Conservation (phyloP, 2,329 filamentous ascomycete genomes). For the Colletotrichum tropicicola region DNA sequence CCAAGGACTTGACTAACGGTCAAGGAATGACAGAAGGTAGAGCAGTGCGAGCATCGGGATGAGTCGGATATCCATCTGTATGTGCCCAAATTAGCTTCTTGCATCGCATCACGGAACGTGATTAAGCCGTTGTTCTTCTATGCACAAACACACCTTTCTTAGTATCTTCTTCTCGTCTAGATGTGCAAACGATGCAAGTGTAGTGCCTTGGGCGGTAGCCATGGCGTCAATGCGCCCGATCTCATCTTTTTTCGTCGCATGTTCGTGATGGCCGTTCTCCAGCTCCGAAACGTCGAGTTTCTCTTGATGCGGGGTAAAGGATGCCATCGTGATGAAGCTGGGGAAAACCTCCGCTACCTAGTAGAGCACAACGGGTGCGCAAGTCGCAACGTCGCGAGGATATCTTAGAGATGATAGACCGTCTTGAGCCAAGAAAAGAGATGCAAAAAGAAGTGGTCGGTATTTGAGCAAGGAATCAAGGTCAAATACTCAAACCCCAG, state of each 20-base stretch:
- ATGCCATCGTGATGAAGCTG: background rate
- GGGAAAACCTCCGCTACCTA: background rate
- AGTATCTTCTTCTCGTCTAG: slow-evolving; percentile 67
- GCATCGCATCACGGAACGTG: background rate
- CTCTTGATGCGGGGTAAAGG: background rate
- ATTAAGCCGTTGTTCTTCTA: too few relatives aligned
- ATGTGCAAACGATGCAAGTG: slow-evolving; percentile 39
- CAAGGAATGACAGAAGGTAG: slow-evolving; percentile 75
- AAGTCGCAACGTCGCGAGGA: background rate
- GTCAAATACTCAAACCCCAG: background rate
- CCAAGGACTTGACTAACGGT: slow-evolving; percentile 49
- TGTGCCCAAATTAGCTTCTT: background rate
- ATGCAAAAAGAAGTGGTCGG: background rate
- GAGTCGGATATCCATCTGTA: slow-evolving; percentile 59
- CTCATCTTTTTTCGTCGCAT: slow-evolving; percentile 3
- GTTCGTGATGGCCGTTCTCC: slow-evolving; percentile 1
- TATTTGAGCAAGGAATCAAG: background rate
- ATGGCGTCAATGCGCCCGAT: slow-evolving; percentile 4
- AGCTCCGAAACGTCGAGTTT: slow-evolving; percentile 21
- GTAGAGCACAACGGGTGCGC: background rate
- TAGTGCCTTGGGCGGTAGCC: background rate
- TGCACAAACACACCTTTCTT: slow-evolving; percentile 56
- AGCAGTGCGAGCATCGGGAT: slow-evolving; percentile 72
- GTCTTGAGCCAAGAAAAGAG: too few relatives aligned
- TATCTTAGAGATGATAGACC: too few relatives aligned